Evolutionary conservation across 1,284 basidiomycete species (phyloP), one percentile per base, ranked within the genome.

Genomic region (Rhodofomes roseus): DNA sequence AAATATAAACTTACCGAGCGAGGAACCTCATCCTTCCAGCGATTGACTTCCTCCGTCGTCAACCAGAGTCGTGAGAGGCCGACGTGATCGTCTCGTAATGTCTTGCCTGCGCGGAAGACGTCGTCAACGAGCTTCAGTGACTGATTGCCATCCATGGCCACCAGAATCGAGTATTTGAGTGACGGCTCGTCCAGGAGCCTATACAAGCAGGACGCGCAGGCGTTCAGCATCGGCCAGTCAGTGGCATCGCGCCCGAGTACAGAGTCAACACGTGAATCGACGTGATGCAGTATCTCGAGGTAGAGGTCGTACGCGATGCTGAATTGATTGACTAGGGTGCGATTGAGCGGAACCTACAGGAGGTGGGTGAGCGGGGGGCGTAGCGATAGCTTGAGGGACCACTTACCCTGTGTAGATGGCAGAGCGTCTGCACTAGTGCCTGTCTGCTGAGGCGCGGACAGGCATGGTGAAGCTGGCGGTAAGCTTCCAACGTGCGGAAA

Each of bases 141-240:
- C 20, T 67, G 63, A 44, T 75, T 74, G 12, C 72, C 73, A 56
- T 76, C 73, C 61, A 73, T 68, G 1, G 67, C 55, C 1, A 59
- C 61, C 0, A 73, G 60, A 1, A 71, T 50, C 0, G 63, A 57
- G 6, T 60, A 60, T 20, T 55, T n/a, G 3, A 74, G 57, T 0
- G 54, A 20, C 0, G 46, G 48, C 54, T 74, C 72, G 12, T 66
- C 65, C 9, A 66, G 60, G 4, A 73, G 58, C 54, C 63, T 62
- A 54, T 72, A 70, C 43, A 65, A 54, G 53, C 71, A 74, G 0
- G 70, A 59, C 2, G 69, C 70, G 54, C 73, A 75, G 0, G 64
- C 63, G 52, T 74, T 63, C 5, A 55, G 58, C 16, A 71, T 40
- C 0, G 64, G 61, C 70, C 70, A 75, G 25, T 70, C 39, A 0